Evolutionary conservation across 2,329 filamentous ascomycete species (phyloP).

Genomic region (Botryotinia convoluta): DNA sequence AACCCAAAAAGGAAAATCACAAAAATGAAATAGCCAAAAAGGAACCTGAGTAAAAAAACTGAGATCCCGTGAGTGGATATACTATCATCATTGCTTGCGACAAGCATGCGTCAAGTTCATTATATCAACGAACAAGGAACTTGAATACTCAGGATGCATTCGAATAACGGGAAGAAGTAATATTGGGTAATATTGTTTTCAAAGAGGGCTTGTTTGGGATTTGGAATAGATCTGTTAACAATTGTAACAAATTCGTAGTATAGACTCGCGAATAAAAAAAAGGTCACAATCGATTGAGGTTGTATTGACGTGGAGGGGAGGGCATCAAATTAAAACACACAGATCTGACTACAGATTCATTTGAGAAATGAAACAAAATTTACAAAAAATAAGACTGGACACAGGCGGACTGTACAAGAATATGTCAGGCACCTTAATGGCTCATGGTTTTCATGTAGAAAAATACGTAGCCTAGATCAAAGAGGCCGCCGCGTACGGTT

Average conservation of each 20-base stretch:
- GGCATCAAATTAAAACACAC: too few relatives aligned
- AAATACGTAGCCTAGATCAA: not conserved
- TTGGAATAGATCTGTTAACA: not conserved
- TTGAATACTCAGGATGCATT: not conserved
- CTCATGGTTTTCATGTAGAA: not conserved
- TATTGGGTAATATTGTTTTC: not conserved
- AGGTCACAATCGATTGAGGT: fast-evolving
- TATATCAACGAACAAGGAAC: not conserved
- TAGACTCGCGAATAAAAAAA: not conserved
- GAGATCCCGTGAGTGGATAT: not conserved
- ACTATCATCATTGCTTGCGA: not conserved
- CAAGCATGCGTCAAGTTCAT: not conserved
- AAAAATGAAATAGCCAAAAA: not conserved
- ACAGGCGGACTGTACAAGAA: not conserved
- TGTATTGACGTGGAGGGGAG: not conserved
- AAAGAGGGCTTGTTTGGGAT: not conserved
- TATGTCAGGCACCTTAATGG: not conserved
- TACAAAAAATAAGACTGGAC: too few relatives aligned
- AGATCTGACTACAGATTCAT: not conserved
- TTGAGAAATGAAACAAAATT: too few relatives aligned
- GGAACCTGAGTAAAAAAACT: not conserved
- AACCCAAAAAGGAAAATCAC: not conserved
- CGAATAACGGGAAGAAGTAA: fast-evolving
- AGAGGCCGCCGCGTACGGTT: not conserved
- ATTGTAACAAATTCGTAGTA: not conserved